Evolutionary conservation across 2,329 filamentous ascomycete genomes (phyloP).

Genomic region (Venturia pyrina): DNA sequence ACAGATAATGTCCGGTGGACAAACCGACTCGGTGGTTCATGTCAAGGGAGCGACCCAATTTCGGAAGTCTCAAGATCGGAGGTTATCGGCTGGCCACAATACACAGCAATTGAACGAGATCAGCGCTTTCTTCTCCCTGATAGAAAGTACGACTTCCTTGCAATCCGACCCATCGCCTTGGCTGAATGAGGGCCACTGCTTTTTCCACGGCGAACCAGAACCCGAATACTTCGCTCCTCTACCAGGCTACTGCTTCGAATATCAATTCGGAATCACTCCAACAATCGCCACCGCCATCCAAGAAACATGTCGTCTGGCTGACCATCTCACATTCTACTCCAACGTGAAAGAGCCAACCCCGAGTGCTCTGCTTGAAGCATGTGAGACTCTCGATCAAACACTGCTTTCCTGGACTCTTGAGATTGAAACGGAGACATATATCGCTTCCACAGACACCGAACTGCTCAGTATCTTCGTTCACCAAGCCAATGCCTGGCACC

Average conservation of each 20-base stretch:
- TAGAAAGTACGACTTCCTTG: not conserved
- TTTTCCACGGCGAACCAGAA: not conserved
- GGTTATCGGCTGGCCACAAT: not conserved
- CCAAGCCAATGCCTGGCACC: not conserved
- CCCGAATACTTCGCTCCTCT: not conserved
- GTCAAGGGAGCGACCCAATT: slow-evolving; percentile 1
- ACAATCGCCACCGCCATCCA: not conserved
- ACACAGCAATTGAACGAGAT: slow-evolving; percentile 3
- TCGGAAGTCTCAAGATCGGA: not conserved
- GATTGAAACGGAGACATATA: not conserved
- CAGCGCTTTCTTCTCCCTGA: not conserved
- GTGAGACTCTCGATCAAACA: not conserved
- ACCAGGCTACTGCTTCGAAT: not conserved
- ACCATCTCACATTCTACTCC: not conserved
- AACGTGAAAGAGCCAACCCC: not conserved
- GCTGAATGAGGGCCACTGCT: not conserved
- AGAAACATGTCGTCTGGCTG: not conserved
- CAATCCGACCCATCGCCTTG: not conserved
- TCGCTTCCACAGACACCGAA: not conserved
- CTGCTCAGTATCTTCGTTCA: not conserved
- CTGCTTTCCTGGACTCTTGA: not conserved
- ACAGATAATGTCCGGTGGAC: not conserved
- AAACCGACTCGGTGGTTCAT: not conserved
- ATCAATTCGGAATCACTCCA: not conserved
- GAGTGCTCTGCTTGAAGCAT: not conserved